Base-by-base conservation (phyloP, 2,329 filamentous ascomycete genomes). In the Alternaria conjuncta region DNA sequence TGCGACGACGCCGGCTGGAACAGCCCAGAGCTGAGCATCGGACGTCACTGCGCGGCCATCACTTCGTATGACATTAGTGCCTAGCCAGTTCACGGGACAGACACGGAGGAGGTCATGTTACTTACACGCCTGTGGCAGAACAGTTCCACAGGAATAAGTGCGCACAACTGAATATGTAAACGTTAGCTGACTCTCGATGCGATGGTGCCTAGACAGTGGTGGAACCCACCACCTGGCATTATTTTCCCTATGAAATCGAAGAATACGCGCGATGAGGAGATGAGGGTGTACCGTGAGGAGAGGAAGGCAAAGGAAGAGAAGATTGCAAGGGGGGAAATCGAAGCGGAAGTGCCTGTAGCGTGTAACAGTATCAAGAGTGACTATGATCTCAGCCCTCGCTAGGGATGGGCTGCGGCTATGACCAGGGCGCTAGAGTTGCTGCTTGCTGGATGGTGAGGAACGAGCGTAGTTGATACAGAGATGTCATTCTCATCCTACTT, bases 321-420 rank as follows among this genome's bases (percentile, higher is more conserved):
- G 41, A 41, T 57, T 13, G 41, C 25, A 47, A 43, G 60, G 30
- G 41, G 60, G 30, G 60, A 58, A 3, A 49, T 57, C 8, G 53
- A 55, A 28, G n/a, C 57, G 45, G 15, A 46, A 9, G 55, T 26
- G 10, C 28, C 21, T 57, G 20, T 44, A 3, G 41, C 23, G 51
- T 47, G 36, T 28, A 57, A 28, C 26, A 56, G 20, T 6, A 30
- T 55, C 21, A 26, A 57, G 54, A 62, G 55, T 25, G 47, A 62
- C 32, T 58, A 54, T 47, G 41, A 54, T 54, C 32, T 61, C 13
- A 21, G 59, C 25, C 59, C 46, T 28, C 58, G 44, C 30, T 61
- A 70, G 55, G 45, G 36, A 0, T 36, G 15, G 32, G 32, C 28
- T 12, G 28, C 11, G 28, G 28, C 28, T 30, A 30, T 30, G 26